phyloP scores from a whole-genome alignment of 305 asterid genomes.

The Lippia alba region DNA sequence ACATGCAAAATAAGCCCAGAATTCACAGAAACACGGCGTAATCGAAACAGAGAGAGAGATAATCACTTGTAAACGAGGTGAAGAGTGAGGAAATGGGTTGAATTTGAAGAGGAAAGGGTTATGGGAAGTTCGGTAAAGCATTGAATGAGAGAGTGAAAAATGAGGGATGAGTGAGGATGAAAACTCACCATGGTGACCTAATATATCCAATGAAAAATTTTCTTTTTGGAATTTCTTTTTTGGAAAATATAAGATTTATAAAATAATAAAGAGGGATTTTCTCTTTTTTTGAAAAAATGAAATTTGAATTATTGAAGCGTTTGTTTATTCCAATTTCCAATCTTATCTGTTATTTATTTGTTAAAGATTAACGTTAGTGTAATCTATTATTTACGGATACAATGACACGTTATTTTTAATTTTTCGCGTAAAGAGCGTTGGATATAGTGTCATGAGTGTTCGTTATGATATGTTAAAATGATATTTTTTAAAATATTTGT shows the following conservation, averaged over 20 bases:
- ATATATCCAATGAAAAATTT: not conserved
- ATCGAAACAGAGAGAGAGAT: not conserved
- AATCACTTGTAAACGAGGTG: conserved; percentile 42
- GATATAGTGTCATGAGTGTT: no score
- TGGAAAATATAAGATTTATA: conserved; percentile 17
- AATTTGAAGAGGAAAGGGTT: conserved; percentile 52
- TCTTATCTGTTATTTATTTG: no score
- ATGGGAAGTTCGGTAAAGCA: conserved; percentile 77
- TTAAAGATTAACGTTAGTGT: not conserved
- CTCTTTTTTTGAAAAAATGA: not conserved
- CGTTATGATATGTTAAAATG: no score
- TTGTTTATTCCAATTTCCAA: not conserved
- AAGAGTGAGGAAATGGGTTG: conserved; percentile 40
- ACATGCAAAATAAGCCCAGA: conserved; percentile 42
- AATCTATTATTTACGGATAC: not conserved
- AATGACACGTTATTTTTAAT: conserved; percentile 6
- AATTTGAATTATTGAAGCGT: no score
- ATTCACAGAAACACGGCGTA: not conserved
- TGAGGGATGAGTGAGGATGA: conserved; percentile 24
- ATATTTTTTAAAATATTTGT: no score
- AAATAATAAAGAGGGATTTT: not conserved
- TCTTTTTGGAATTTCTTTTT: no score
- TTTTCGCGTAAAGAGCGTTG: no score
- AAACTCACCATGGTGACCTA: conserved; percentile 24
- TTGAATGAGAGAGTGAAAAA: conserved; percentile 46